phyloP scores from a whole-genome alignment of 2,329 filamentous ascomycete species.

The Chaetomiaceae sp. region DNA sequence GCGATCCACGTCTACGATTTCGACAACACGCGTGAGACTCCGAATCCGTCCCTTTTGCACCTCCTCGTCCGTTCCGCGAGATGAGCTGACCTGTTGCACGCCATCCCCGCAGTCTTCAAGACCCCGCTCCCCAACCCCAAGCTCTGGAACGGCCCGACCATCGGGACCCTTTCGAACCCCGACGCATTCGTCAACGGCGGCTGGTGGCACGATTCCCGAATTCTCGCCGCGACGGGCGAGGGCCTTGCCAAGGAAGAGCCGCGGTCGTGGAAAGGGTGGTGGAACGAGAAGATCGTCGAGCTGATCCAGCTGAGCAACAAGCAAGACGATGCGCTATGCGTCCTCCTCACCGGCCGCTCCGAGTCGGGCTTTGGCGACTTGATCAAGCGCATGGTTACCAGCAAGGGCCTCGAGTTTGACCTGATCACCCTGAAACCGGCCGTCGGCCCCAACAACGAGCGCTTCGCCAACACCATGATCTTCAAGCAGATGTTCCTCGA shows the following conservation, averaged over 20 bases:
- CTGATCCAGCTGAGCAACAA: conserved; percentile 75
- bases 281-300: conserved; percentile 86
- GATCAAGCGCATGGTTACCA: conserved; percentile 72
- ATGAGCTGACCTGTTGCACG: not conserved
- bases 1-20: conserved; percentile 94
- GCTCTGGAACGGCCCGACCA: conserved; percentile 75
- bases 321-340: conserved; percentile 77
- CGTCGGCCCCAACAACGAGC: conserved; percentile 73
- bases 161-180: conserved; percentile 70
- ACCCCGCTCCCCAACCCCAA: conserved; percentile 85
- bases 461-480: conserved; percentile 75
- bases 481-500: conserved; percentile 88
- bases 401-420: conserved; percentile 80
- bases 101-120: conserved; percentile 63
- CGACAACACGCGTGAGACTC: conserved; percentile 77
- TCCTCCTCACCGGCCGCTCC: conserved; percentile 81
- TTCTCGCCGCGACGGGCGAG: conserved; percentile 80
- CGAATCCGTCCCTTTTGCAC: too few relatives aligned
- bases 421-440: conserved; percentile 83
- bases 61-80: not conserved
- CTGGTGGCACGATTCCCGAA: conserved; percentile 93
- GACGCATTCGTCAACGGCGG: conserved; percentile 77
- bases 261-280: conserved; percentile 86
- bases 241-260: conserved; percentile 77
- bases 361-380: conserved; percentile 73